A percentile compares a stretch with the other conserved stretches of the same genome.
These are phyloP conservation scores for Cavenderia fasciculata DNA, from an alignment of 78 protist genomes.

Conservation along the genomic window DNA sequence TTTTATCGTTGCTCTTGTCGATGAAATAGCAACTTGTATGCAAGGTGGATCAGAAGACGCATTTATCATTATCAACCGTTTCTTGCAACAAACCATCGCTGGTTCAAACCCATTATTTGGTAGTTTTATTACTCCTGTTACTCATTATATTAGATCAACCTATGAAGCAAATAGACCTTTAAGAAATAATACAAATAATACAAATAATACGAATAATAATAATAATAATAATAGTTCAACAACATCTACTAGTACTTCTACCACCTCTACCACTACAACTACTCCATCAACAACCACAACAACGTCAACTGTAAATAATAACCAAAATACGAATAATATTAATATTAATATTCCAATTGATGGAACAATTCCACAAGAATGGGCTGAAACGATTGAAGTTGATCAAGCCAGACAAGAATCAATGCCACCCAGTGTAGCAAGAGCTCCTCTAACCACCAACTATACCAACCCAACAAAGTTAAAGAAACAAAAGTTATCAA, in stretches of 20 bases:
- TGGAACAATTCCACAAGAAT: slow-evolving; percentile 65
- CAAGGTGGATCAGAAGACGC: slow-evolving; percentile 44
- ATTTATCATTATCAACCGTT: not conserved
- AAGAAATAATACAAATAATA: not conserved
- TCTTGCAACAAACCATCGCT: not conserved
- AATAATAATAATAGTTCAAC: not conserved
- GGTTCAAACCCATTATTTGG: slow-evolving; percentile 5
- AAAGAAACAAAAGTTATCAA: not conserved
- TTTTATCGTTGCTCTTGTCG: slow-evolving; percentile 8
- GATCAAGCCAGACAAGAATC: slow-evolving; percentile 60
- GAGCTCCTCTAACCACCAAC: not conserved
- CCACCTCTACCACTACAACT: slow-evolving; percentile 14
- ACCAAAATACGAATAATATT: not conserved
- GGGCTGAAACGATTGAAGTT: slow-evolving; percentile 66
- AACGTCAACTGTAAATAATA: not conserved
- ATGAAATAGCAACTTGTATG: slow-evolving; percentile 3
- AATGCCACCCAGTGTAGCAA: slow-evolving; percentile 6
- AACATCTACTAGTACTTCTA: not conserved
- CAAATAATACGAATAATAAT: not conserved
- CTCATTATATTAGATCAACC: not conserved
- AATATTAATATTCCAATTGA: too few species aligned
- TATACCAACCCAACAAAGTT: not conserved
- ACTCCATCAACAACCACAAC: not conserved
- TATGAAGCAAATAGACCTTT: not conserved
- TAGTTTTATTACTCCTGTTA: not conserved